Evolutionary conservation across 2,329 filamentous ascomycete species (phyloP), one percentile per base, ranked within the genome.

Genomic region (Claviceps pusilla): DNA sequence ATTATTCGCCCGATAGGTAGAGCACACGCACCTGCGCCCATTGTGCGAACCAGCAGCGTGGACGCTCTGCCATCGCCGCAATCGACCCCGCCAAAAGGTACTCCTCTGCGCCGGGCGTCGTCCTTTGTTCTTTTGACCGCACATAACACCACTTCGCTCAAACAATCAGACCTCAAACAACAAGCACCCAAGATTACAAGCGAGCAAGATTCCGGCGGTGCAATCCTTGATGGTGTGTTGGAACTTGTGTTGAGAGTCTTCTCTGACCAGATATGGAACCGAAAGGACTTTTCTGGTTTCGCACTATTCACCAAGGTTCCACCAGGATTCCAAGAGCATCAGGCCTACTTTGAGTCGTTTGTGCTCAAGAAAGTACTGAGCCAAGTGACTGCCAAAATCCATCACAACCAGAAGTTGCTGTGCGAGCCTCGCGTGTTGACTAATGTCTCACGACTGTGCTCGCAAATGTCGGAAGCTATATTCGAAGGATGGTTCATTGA

Each of bases 401-500:
- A 87, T 57, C 70, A 84, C 2, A 80, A 90, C 58, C 82, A 87
- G 62, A 82, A 83, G 54, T 71, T 84, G 0, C 74, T 97, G 1
- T 79, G 81, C 54, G 90, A 97, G 64, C 87, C 93, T 1, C 83
- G 85, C 57, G 79, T 94, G 1, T 73, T 98, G 51, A 91, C 86
- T 4, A 98, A 98, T 60, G 75, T 98, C 63, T 84, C 86, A 0
- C 81, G 89, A 12, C 86, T 96, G 58, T 82, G 84, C 37, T 73
- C 80, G 3, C 88, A 97, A 64, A 79, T 97, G 65, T 81, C 86
- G 0, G 93, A 98, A 66, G 87, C 89, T 6, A 84, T 95, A 12
- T 96, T 93, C 60, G 93, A 97, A 68, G 93, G 93, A 16, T 96
- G 90, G 88, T 97, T 97, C 64, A 80, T 96, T 58, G 85, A 93